phyloP scores from a whole-genome alignment of 2,329 filamentous ascomycete genomes.

The Dactylellina parvicollis region DNA sequence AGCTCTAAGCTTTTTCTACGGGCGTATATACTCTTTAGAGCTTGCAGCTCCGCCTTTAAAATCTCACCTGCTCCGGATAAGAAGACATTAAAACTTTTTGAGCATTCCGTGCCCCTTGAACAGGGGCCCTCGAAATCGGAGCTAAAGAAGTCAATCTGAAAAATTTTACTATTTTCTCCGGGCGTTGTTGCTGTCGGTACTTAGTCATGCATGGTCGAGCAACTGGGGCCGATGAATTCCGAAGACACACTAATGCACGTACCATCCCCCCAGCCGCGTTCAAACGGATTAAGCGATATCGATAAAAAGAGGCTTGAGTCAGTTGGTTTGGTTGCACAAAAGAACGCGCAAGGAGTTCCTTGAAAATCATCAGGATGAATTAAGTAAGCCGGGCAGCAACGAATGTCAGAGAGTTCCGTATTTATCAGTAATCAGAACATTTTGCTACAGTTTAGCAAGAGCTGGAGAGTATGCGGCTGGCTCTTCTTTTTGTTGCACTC shows the following conservation, averaged over 20 bases:
- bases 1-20: neutral
- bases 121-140: neutral
- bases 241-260: slow-evolving; percentile 12
- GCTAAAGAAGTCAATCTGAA: neutral
- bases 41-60: slow-evolving; percentile 4
- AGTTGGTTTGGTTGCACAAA: neutral
- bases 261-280: neutral
- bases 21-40: no score
- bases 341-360: neutral
- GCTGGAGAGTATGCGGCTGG: no score
- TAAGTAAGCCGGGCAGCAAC: slow-evolving; percentile 13
- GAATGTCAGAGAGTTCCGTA: slow-evolving; percentile 25
- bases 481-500: no score
- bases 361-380: neutral
- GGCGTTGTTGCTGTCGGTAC: neutral
- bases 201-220: neutral
- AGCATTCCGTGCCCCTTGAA: no score
- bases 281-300: slow-evolving; percentile 30
- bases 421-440: slow-evolving; percentile 46
- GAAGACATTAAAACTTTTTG: neutral
- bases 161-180: neutral
- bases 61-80: neutral
- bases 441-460: no score
- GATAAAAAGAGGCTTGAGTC: neutral
- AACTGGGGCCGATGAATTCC: slow-evolving; percentile 3